Evolutionary conservation across 805 yeast species (phyloP).

Genomic region (Zygoascus ofunaensis): DNA sequence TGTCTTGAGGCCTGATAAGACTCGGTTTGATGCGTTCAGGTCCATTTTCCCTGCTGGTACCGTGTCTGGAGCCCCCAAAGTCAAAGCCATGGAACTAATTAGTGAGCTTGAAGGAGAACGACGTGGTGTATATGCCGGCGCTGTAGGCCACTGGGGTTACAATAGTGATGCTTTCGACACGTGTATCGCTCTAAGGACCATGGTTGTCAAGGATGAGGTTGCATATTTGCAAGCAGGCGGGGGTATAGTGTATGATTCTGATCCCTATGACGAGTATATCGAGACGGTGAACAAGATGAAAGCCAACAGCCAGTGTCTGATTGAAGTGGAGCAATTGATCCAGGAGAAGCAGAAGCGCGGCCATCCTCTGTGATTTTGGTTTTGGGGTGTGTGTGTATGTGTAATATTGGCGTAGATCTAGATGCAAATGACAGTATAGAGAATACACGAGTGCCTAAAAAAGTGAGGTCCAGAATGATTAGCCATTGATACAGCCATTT

Average conservation of each 20-base stretch:
- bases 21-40: slow-evolving; percentile 93
- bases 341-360: slow-evolving; percentile 5
- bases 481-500: too few relatives aligned
- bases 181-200: slow-evolving; percentile 93
- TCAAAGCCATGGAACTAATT: slow-evolving; percentile 90
- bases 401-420: too few relatives aligned
- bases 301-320: slow-evolving; percentile 82
- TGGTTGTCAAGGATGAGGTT: slow-evolving; percentile 84
- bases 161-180: slow-evolving; percentile 95
- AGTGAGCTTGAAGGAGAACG: slow-evolving; percentile 84
- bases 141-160: slow-evolving; percentile 97
- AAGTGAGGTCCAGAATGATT: too few relatives aligned
- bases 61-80: slow-evolving; percentile 97
- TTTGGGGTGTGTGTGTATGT: too few relatives aligned
- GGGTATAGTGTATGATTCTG: slow-evolving; percentile 93
- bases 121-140: slow-evolving; percentile 97
- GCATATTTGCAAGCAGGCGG: slow-evolving; percentile 99
- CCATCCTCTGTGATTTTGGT: not conserved
- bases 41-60: slow-evolving; percentile 99
- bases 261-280: slow-evolving; percentile 87
- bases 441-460: too few relatives aligned
- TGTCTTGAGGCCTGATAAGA: slow-evolving; percentile 68
- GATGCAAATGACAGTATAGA: too few relatives aligned
- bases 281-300: slow-evolving; percentile 97
- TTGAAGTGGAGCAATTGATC: slow-evolving; percentile 70